Base-by-base conservation (phyloP, 1,139 yeast genomes). In the Pichia sp. region DNA sequence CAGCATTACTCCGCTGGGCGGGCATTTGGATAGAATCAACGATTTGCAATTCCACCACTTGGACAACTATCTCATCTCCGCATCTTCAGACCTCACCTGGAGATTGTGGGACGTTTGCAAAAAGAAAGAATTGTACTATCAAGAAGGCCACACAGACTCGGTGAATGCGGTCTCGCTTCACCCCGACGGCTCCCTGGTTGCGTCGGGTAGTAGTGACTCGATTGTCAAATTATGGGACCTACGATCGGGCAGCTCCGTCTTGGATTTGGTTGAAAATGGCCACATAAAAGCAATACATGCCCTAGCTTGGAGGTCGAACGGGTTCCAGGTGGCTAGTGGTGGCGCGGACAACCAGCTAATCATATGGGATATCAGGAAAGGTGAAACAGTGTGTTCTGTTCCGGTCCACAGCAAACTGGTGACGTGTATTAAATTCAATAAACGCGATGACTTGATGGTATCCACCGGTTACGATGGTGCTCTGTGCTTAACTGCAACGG, bases 21-120 rank as follows among this genome's bases (percentile, higher is more conserved):
- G 80, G 53, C 89, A 82, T 56, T 67, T 67, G 18, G 68, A 68
- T 11, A 72, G 97, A 47, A 82, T 89, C 0, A 74, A 85, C 0
- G 71, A 76, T n/a, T 67, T 82, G 0, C 73, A 75, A 40, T 76
- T 79, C 53, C 96, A 89, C 61, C 96, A 96, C 0, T 59, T 69
- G 3, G 79, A 80, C 0, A 57, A 65, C 3, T 77, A 66, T 55
- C n/a, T 64, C 4, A 85, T 82, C 0, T 74, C 89, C 24, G 85
- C 96, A 0, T 88, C 97, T 0, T 83, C 77, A 59, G 98, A 92
- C 63, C 75, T 74, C 52, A 88, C 96, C 0, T 92, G 97, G 97
- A 76, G 88, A 52, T 63, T 89, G 7, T 89, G 96, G 95, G 97
- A 92, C 63, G 54, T 79, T 0, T 68, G 68, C 12, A 76, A 70